Evolutionary conservation across 2,329 filamentous ascomycete species (phyloP).

Genomic region (Alternaria sp.): DNA sequence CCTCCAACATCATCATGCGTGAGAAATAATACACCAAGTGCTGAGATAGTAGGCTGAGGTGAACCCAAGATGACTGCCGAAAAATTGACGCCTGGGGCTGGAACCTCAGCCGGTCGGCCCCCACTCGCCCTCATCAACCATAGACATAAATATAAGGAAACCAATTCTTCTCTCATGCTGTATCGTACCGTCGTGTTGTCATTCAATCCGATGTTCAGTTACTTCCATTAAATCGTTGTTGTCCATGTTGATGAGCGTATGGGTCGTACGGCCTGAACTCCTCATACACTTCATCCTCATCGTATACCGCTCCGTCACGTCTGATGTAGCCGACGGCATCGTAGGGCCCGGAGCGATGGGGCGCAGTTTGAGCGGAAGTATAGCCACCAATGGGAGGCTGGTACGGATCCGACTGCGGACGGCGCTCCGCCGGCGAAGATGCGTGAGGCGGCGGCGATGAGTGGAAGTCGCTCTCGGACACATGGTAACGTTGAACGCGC

Average conservation of each 20-base stretch:
- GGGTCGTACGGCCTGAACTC: neutral
- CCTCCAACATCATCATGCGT: neutral
- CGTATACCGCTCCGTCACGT: neutral
- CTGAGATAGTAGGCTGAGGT: neutral
- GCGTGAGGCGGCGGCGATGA: neutral
- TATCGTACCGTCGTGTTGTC: neutral
- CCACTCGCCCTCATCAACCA: no score
- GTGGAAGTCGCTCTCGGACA: neutral
- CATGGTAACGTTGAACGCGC: rapidly evolving
- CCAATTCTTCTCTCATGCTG: neutral
- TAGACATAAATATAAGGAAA: neutral
- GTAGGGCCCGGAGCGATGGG: neutral
- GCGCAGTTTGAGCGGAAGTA: no score
- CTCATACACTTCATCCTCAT: neutral
- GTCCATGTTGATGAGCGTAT: neutral
- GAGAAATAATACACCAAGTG: neutral
- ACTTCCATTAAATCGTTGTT: neutral
- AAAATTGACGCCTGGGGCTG: neutral
- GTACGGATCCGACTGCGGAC: neutral
- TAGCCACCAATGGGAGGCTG: no score
- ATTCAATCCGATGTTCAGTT: neutral
- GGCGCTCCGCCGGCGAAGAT: neutral
- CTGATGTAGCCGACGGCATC: neutral
- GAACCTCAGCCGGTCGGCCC: neutral
- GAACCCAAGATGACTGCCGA: neutral